These are phyloP conservation scores for Royoungia palumana DNA, from an alignment of 768 basidiomycete genomes.

Conservation along the genomic window DNA sequence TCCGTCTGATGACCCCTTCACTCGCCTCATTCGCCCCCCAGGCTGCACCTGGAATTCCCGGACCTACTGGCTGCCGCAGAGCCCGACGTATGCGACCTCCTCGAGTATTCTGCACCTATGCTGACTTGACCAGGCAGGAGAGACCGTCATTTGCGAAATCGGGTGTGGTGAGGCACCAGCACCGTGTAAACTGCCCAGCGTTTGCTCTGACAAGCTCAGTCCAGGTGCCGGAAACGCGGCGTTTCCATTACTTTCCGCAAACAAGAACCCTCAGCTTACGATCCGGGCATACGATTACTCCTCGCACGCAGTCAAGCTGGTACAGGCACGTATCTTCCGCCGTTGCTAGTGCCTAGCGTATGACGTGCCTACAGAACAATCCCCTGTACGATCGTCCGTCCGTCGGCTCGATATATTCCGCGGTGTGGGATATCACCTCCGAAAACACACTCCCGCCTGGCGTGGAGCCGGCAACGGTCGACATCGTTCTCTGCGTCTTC, in stretches of 20 bases:
- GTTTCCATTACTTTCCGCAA: constrained; percentile 82
- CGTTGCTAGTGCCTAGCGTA: not conserved
- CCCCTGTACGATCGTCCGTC: constrained; percentile 65
- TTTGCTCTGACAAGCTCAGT: constrained; percentile 4
- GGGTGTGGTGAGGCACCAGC: constrained; percentile 70
- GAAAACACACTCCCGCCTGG: constrained; percentile 54
- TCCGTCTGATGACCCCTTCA: not conserved
- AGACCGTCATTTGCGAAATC: constrained; percentile 74
- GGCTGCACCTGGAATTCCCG: constrained; percentile 93
- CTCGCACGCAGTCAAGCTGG: constrained; percentile 80
- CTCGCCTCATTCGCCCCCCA: constrained; percentile 23
- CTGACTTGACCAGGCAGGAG: constrained; percentile 62
- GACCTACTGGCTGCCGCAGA: constrained; percentile 73
- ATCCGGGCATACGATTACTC: constrained; percentile 92
- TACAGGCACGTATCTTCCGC: constrained; percentile 56
- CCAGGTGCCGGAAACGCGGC: constrained; percentile 93
- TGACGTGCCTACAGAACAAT: constrained; percentile 49
- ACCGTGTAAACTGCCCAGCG: not conserved
- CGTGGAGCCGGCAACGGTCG: constrained; percentile 65
- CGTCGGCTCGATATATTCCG: constrained; percentile 67
- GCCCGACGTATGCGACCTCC: constrained; percentile 47
- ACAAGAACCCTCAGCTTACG: constrained; percentile 72
- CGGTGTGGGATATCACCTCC: constrained; percentile 90
- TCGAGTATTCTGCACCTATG: not conserved
- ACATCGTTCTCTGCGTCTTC: constrained; percentile 90